These are phyloP conservation scores for Pleurotus cornucopiae DNA, from an alignment of 768 basidiomycete species.

Conservation along the genomic window DNA sequence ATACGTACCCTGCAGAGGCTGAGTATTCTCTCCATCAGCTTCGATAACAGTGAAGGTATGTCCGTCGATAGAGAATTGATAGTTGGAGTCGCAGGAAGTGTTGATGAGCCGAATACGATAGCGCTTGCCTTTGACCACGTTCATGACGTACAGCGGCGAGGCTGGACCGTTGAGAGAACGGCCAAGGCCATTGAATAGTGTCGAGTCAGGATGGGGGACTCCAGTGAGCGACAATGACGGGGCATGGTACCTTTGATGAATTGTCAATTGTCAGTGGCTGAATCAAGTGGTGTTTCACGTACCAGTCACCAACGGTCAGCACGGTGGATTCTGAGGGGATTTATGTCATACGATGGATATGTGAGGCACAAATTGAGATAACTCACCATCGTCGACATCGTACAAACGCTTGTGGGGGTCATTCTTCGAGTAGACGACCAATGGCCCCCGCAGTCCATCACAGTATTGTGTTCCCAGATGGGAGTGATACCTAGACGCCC, in stretches of 20 bases:
- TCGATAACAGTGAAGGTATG: constrained; percentile 30
- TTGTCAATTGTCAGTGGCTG: background rate
- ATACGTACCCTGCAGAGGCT: constrained; percentile 19
- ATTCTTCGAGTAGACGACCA: constrained; percentile 31
- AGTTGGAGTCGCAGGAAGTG: constrained; percentile 30
- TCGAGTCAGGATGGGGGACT: constrained; percentile 11
- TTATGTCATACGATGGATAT: constrained; percentile 21
- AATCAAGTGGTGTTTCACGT: background rate
- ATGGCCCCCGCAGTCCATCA: constrained; percentile 29
- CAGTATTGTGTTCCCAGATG: constrained; percentile 36
- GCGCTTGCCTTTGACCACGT: constrained; percentile 31
- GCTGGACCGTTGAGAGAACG: constrained; percentile 31
- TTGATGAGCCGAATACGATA: constrained; percentile 49
- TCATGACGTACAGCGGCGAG: constrained; percentile 29
- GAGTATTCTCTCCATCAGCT: constrained; percentile 25
- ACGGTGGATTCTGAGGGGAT: background rate
- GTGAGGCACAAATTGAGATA: background rate
- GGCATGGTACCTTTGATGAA: constrained; percentile 1
- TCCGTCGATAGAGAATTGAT: constrained; percentile 20
- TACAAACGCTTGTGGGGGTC: constrained; percentile 27
- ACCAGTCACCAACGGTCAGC: background rate
- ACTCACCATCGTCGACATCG: constrained; percentile 15
- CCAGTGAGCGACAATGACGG: background rate
- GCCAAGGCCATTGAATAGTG: constrained; percentile 36
- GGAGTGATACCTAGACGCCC: constrained; percentile 24